phyloP scores from a whole-genome alignment of 148 eudicot genomes.

The Rhododendron molle region DNA sequence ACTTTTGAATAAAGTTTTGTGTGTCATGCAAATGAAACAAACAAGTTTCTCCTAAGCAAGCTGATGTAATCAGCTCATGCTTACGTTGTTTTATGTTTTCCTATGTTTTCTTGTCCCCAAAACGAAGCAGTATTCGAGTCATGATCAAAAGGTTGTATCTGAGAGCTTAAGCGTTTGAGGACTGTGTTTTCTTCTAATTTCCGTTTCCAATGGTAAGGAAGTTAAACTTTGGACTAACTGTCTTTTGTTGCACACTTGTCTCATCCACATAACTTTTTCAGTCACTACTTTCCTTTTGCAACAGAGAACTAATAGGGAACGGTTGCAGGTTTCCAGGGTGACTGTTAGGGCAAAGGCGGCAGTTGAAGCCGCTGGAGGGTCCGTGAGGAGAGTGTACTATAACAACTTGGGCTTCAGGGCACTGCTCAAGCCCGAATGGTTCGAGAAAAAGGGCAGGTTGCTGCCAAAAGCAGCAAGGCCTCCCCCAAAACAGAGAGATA shows the following conservation, averaged over 20 bases:
- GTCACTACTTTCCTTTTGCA: conserved; percentile 31
- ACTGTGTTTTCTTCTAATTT: neutral
- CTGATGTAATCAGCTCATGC: neutral
- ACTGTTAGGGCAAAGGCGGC: conserved; percentile 81
- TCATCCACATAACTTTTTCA: too few species aligned
- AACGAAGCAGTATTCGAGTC: neutral
- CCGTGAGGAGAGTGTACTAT: conserved; percentile 87
- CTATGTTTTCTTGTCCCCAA: neutral
- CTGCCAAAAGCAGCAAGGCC: conserved; percentile 79
- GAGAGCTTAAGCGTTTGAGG: neutral
- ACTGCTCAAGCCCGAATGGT: conserved; percentile 93
- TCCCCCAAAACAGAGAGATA: conserved; percentile 73
- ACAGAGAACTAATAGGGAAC: neutral
- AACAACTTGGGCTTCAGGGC: conserved; percentile 86
- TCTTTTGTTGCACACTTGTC: neutral
- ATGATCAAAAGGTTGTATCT: neutral
- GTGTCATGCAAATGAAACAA: neutral
- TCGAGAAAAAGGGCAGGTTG: conserved; percentile 84
- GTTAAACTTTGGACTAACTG: neutral
- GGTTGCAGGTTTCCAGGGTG: conserved; percentile 54
- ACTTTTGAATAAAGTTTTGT: too few species aligned
- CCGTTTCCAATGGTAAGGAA: too few species aligned
- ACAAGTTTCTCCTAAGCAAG: neutral
- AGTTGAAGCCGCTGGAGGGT: conserved; percentile 90
- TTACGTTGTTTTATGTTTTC: neutral